phyloP scores from a whole-genome alignment of 148 eudicot genomes.

The Beta vulgaris region DNA sequence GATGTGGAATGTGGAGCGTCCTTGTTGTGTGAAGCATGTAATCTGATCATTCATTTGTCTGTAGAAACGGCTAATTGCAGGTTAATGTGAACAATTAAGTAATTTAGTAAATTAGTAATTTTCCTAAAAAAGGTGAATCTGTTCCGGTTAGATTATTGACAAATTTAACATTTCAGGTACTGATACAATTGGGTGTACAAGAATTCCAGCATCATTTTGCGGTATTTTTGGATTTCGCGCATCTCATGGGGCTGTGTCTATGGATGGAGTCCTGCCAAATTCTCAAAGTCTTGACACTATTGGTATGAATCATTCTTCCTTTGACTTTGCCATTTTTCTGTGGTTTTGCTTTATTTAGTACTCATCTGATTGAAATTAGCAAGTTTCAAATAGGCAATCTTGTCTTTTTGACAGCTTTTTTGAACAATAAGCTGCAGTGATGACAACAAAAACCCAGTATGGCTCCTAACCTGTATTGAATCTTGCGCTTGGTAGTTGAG shows the following conservation, averaged over 20 bases:
- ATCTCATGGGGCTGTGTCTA: constrained; percentile 71
- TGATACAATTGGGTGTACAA: constrained; percentile 74
- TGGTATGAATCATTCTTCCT: constrained; percentile 39
- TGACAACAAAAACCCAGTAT: neutral
- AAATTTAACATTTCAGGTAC: constrained; percentile 52
- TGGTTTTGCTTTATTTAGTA: neutral
- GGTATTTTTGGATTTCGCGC: constrained; percentile 85
- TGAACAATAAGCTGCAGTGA: neutral
- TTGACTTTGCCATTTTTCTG: neutral
- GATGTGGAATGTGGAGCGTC: neutral
- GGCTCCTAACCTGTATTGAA: no score
- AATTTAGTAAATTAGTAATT: neutral
- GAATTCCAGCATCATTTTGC: constrained; percentile 83
- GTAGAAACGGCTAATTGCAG: constrained; percentile 1
- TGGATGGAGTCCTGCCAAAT: constrained; percentile 68
- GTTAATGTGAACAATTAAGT: constrained; percentile 1
- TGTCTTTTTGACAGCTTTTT: neutral
- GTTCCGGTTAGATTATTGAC: neutral
- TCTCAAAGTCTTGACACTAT: constrained; percentile 83
- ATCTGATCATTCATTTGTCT: constrained; percentile 1
- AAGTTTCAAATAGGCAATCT: neutral
- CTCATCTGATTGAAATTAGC: neutral
- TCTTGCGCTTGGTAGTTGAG: no score
- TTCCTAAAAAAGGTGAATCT: neutral
- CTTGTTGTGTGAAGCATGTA: neutral